These are phyloP conservation scores for Lindgomyces ingoldianus DNA, from an alignment of 495 filamentous ascomycete genomes.

Conservation along the genomic window DNA sequence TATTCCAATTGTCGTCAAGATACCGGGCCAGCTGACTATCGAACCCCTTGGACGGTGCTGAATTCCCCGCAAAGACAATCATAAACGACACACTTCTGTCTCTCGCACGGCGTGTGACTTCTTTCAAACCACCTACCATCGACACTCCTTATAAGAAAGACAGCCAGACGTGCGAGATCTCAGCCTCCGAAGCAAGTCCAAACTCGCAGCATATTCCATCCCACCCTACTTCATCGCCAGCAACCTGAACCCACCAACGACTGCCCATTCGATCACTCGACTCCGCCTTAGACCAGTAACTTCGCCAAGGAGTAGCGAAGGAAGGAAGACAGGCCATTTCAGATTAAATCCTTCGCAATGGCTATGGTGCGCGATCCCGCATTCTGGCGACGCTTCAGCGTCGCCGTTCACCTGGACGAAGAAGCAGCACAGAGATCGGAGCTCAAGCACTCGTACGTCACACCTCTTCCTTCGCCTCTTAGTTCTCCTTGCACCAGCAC, in stretches of 20 bases:
- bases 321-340: not conserved
- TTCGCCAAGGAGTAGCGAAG: not conserved
- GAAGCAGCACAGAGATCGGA: slow-evolving; percentile 32
- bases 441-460: slow-evolving; percentile 47
- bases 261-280: too few species aligned
- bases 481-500: slow-evolving; percentile 2
- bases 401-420: slow-evolving; percentile 56
- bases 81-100: too few species aligned
- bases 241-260: not conserved
- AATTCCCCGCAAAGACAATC: too few species aligned
- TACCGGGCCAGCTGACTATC: not conserved
- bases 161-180: too few species aligned
- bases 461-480: not conserved
- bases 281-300: not conserved
- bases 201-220: too few species aligned
- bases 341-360: slow-evolving; percentile 17
- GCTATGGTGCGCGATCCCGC: slow-evolving; percentile 58
- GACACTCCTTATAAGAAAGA: too few species aligned
- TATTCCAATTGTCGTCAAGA: not conserved
- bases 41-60: not conserved
- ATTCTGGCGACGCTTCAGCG: slow-evolving; percentile 65
- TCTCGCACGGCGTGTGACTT: not conserved
- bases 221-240: not conserved
- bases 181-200: too few species aligned
- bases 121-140: not conserved